Evolutionary conservation across 2,329 filamentous ascomycete genomes (phyloP).

Genomic region (Chalara sp.): DNA sequence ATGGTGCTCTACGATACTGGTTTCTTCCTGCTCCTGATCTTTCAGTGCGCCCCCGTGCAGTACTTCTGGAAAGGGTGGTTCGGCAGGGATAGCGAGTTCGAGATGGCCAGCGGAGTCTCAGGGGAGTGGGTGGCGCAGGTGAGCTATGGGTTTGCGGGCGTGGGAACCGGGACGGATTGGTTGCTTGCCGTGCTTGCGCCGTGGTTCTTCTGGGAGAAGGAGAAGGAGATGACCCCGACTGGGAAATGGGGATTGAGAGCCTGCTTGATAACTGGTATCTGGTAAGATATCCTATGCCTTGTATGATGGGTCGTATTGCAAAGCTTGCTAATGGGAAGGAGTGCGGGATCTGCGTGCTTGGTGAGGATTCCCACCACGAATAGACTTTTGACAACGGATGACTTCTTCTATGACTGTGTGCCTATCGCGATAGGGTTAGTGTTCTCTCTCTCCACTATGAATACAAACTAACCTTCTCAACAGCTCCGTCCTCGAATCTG

Average conservation of each 20-base stretch:
- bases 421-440: slow-evolving; percentile 6
- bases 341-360: slow-evolving; percentile 4
- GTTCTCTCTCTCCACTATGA: not conserved
- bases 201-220: slow-evolving; percentile 41
- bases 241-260: slow-evolving; percentile 36
- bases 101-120: slow-evolving; percentile 12
- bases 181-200: slow-evolving; percentile 41
- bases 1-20: slow-evolving; percentile 26
- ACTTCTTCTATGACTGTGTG: slow-evolving; percentile 9
- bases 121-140: slow-evolving; percentile 35
- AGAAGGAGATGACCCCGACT: slow-evolving; percentile 29
- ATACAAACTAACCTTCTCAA: not conserved
- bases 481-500: slow-evolving; percentile 6
- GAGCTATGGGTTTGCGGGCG: slow-evolving; percentile 36
- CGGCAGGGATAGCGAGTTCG: slow-evolving; percentile 12
- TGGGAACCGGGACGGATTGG: slow-evolving; percentile 40
- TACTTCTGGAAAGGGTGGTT: slow-evolving; percentile 41
- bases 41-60: slow-evolving; percentile 41
- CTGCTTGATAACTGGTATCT: slow-evolving; percentile 38
- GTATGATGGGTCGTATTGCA: not conserved
- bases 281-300: slow-evolving; percentile 1
- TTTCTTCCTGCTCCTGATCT: slow-evolving; percentile 39
- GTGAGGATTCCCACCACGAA: slow-evolving; percentile 5
- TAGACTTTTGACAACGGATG: slow-evolving; percentile 3
- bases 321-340: not conserved